Base-by-base conservation (phyloP, 2,329 filamentous ascomycete genomes). In the Trichophyton simii region DNA sequence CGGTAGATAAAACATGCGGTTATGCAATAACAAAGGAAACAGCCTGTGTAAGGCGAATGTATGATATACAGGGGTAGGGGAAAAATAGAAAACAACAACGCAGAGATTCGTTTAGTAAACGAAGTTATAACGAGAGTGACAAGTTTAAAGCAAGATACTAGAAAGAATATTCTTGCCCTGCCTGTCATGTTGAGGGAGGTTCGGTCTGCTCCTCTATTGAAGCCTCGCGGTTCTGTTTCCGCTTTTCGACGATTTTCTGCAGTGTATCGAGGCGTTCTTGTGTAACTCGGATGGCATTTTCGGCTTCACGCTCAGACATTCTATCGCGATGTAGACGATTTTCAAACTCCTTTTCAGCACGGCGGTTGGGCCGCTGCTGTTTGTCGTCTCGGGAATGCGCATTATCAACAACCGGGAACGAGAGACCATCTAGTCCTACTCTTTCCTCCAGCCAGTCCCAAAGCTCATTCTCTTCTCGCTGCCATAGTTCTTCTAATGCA, bases 381-480 rank as follows among this genome's bases (percentile, higher is more conserved):
- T 75, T 65, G 82, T 75, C 62, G 77, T 78, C 60, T 44, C 28
- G 38, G 22, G 42, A 18, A 20, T 59, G 7, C 31, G 31, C 20
- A 57, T 68, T 61, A 38, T 72, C 68, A 25, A 67, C 66, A 2
- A 67, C 69, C 15, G 75, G 73, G 50, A 77, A 72, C 15, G 72
- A 68, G 57, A 77, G 70, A 3, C 78, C 77, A 61, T 90, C 87
- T 71, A 94, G 77, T 1, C 89, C 87, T 1, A 90, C 86, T 18
- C 91, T 82, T 68, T 95, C 89, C 72, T 96, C 91, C 3, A 96
- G 77, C 91, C 91, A 96, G 62, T 89, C 86, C 91, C 91, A 96
- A 8, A 96, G 77, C 68, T 94, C 89, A 66, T 83, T 89, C 71
- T 96, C 91, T 72, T 96, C 90, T 46, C 84, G 80, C 41, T 85